These are phyloP conservation scores for Paecilomyces sp. DNA, from an alignment of 2,329 filamentous ascomycete genomes.

Conservation along the genomic window DNA sequence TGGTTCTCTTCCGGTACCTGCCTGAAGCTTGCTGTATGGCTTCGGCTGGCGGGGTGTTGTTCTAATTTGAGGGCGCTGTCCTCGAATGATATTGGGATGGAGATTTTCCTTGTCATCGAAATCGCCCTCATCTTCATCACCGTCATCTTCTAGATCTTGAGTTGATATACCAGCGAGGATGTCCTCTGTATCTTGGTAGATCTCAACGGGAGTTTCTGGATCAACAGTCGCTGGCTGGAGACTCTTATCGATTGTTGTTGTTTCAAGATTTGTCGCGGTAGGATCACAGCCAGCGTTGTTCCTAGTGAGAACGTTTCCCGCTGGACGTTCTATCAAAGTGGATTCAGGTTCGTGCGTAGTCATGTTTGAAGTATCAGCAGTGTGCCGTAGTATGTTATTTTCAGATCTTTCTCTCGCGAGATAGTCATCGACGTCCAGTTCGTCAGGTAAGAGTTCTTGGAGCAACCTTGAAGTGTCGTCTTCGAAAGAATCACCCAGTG, in stretches of 20 bases:
- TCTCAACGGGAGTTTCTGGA: not conserved
- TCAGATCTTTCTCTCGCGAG: not conserved
- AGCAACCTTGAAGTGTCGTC: conserved; percentile 27
- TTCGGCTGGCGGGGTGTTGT: not conserved
- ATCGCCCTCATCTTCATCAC: not conserved
- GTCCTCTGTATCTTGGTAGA: conserved; percentile 2
- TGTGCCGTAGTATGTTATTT: not conserved
- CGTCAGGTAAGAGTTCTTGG: conserved; percentile 13
- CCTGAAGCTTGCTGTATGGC: not conserved
- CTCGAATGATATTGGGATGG: conserved; percentile 1
- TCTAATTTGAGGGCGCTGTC: not conserved
- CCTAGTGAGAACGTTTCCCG: not conserved
- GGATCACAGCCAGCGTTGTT: not conserved
- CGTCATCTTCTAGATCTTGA: not conserved
- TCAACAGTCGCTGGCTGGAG: not conserved
- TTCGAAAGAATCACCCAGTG: conserved; percentile 17
- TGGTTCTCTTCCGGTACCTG: not conserved
- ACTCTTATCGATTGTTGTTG: not conserved
- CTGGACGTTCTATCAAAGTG: not conserved
- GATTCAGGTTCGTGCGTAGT: not conserved
- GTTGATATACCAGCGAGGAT: conserved; percentile 1
- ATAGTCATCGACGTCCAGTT: conserved; percentile 13
- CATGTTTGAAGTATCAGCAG: not conserved
- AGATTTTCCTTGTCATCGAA: conserved; percentile 4
- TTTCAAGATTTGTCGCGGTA: not conserved